phyloP scores from a whole-genome alignment of 176 grass and related monocot species.

The Oryza glumipatula region DNA sequence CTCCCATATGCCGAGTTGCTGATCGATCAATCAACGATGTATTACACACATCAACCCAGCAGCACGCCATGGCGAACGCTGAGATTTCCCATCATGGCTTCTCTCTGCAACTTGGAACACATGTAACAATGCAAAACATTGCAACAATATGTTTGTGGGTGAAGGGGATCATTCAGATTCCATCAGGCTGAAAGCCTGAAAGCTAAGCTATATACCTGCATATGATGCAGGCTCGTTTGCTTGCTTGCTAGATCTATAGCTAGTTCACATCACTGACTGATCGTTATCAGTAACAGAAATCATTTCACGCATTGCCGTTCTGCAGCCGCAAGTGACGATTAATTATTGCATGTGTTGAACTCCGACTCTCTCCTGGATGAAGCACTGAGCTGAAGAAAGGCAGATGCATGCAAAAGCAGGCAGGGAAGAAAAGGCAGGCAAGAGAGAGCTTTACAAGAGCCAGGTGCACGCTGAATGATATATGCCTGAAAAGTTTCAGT shows the following conservation, averaged over 20 bases:
- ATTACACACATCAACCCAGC: conserved; percentile 4
- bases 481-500: conserved; percentile 37
- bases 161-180: conserved; percentile 48
- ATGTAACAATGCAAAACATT: neutral
- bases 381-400: conserved; percentile 3
- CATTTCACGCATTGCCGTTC: conserved; percentile 22
- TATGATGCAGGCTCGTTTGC: neutral
- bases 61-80: conserved; percentile 2
- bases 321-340: conserved; percentile 10
- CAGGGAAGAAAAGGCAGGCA: conserved; percentile 20
- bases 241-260: neutral
- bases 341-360: conserved; percentile 48
- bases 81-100: conserved; percentile 44
- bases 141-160: neutral
- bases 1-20: neutral
- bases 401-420: conserved; percentile 11
- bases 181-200: neutral
- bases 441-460: conserved; percentile 29
- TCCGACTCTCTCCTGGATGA: conserved; percentile 7
- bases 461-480: conserved; percentile 65
- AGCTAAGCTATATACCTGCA: neutral
- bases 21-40: neutral
- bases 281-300: conserved; percentile 31
- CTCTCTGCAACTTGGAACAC: neutral
- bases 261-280: neutral